phyloP scores from a whole-genome alignment of 2,329 filamentous ascomycete genomes.

The Lasiodiplodia citricola region DNA sequence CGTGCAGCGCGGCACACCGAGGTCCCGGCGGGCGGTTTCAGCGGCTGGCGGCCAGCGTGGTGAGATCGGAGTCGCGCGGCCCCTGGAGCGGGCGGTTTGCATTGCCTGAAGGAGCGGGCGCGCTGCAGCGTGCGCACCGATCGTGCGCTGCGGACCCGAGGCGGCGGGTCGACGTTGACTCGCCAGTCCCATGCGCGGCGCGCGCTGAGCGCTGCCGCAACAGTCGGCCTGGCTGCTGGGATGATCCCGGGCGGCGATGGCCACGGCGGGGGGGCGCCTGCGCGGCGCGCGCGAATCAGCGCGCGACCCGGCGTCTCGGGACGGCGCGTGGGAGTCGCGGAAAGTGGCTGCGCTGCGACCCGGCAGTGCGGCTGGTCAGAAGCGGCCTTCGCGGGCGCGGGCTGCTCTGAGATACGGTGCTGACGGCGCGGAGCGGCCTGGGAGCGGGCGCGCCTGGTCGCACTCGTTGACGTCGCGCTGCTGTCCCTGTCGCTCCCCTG shows the following conservation, averaged over 20 bases:
- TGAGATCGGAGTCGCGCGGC: constrained; percentile 5
- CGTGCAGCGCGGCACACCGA: not conserved
- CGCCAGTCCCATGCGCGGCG: not conserved
- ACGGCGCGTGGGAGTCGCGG: constrained; percentile 6
- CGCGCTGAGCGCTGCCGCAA: constrained; percentile 1
- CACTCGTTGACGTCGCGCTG: constrained; percentile 16
- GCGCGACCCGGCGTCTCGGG: constrained; percentile 1
- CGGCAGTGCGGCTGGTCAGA: constrained; percentile 10
- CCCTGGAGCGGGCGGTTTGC: not conserved
- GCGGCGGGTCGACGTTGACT: constrained; percentile 6
- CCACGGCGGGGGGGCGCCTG: not conserved
- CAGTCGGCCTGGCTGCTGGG: not conserved
- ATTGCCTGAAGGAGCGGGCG: constrained; percentile 19
- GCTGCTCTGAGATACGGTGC: constrained; percentile 6
- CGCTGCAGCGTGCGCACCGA: constrained; percentile 8
- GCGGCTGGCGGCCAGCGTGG: not conserved
- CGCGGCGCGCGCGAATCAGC: constrained; percentile 11
- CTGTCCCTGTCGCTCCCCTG: not conserved
- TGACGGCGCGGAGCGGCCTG: constrained; percentile 4
- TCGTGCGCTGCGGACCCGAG: constrained; percentile 12
- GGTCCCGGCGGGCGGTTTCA: not conserved
- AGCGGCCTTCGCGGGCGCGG: not conserved
- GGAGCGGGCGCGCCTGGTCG: not conserved
- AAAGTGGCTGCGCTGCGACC: not conserved
- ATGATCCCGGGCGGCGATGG: not conserved